These are phyloP conservation scores for Pleoardoris graminearum DNA, from an alignment of 2,329 filamentous ascomycete genomes.

Conservation along the genomic window DNA sequence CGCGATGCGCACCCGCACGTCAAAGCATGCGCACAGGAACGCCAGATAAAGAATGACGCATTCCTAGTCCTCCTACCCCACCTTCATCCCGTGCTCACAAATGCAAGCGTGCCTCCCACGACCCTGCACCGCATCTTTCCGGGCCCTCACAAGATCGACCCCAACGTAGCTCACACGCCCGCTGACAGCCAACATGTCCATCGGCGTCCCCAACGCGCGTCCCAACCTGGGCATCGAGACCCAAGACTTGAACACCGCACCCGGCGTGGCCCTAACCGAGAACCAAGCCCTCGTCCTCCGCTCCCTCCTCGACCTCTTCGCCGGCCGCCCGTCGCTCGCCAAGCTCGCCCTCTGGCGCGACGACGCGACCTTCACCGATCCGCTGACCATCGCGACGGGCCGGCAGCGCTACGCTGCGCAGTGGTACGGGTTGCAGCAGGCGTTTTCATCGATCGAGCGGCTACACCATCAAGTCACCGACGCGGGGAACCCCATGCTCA, in stretches of 20 bases:
- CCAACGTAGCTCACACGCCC: conserved; percentile 17
- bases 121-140: conserved; percentile 8
- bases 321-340: conserved; percentile 60
- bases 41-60: not conserved
- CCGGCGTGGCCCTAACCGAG: conserved; percentile 55
- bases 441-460: conserved; percentile 62
- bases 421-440: conserved; percentile 63
- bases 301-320: conserved; percentile 65
- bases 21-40: no score
- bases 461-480: conserved; percentile 58
- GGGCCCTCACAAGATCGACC: conserved; percentile 22
- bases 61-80: not conserved
- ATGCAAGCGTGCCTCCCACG: conserved; percentile 18
- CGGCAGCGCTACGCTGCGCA: conserved; percentile 57
- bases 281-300: conserved; percentile 60
- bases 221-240: conserved; percentile 54
- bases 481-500: conserved; percentile 61
- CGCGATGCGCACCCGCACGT: not conserved
- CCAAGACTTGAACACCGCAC: conserved; percentile 56
- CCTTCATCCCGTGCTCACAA: not conserved
- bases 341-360: conserved; percentile 65
- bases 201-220: conserved; percentile 11
- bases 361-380: conserved; percentile 61
- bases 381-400: conserved; percentile 61
- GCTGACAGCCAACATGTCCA: conserved; percentile 36